phyloP scores from a whole-genome alignment of 345 rosid genomes.

The Gynandropsis gynandra region DNA sequence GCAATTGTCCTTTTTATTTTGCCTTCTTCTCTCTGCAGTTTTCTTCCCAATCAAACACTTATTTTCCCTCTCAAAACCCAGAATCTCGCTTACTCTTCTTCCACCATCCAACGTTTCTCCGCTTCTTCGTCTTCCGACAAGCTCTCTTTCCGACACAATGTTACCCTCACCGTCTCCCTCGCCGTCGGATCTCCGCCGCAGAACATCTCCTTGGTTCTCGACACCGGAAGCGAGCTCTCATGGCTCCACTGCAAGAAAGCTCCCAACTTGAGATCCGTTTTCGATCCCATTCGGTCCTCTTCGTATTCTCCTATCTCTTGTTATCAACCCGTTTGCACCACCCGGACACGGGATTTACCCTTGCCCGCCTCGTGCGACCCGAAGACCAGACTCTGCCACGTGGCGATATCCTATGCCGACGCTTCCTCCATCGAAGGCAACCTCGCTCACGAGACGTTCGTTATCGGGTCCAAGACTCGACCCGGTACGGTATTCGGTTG shows the following conservation, averaged over 20 bases:
- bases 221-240: slow-evolving; percentile 75
- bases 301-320: slow-evolving; percentile 46
- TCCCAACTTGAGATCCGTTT: slow-evolving; percentile 29
- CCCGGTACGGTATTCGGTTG: slow-evolving; percentile 57
- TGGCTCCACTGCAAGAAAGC: slow-evolving; percentile 55
- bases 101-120: slow-evolving; percentile 37
- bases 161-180: slow-evolving; percentile 52
- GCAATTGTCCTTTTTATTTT: slow-evolving; percentile 27
- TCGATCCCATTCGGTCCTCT: slow-evolving; percentile 36
- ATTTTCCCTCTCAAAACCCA: slow-evolving; percentile 45
- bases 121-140: slow-evolving; percentile 19
- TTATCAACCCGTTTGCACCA: slow-evolving; percentile 38
- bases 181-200: slow-evolving; percentile 65
- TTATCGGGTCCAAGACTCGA: slow-evolving; percentile 35
- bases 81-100: slow-evolving; percentile 53
- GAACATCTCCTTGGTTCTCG: slow-evolving; percentile 54
- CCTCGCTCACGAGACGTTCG: slow-evolving; percentile 42
- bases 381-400: slow-evolving; percentile 39
- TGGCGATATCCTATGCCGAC: slow-evolving; percentile 48
- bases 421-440: slow-evolving; percentile 52
- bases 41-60: slow-evolving; percentile 34
- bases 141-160: slow-evolving; percentile 47
- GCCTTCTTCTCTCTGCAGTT: slow-evolving; percentile 17
- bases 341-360: slow-evolving; percentile 42
- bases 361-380: slow-evolving; percentile 44